Base-by-base conservation (phyloP, 2,329 filamentous ascomycete genomes). In the Ophiostoma pallidulum region DNA sequence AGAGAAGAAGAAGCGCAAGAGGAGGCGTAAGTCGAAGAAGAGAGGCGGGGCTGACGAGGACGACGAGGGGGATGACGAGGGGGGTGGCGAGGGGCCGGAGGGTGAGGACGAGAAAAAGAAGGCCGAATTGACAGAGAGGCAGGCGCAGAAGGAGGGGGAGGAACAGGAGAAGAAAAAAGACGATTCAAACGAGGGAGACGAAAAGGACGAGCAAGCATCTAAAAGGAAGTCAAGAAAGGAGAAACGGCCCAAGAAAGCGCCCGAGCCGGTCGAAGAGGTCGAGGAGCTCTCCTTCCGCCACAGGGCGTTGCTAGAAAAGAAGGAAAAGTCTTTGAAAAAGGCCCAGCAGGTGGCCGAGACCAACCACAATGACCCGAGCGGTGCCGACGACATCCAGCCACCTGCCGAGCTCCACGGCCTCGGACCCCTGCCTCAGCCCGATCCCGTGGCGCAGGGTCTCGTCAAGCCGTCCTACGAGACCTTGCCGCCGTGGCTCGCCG, bases 361-460 rank as follows among this genome's bases (percentile, higher is more conserved):
- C 12, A 9, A n/a, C n/a, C n/a, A n/a, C n/a, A n/a, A n/a, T n/a
- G n/a, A n/a, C n/a, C n/a, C n/a, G n/a, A n/a, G n/a, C n/a, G n/a
- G n/a, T n/a, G 32, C 22, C 1, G 19, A 13, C 0, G 16, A 18
- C 2, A 24, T 26, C 2, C 36, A 31, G 7, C 37, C 31, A 8
- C 39, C 51, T 4, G 32, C 31, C 12, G 73, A 78, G 57, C 61
- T 81, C 3, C 81, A 89, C 61, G 87, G 86, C 19, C 71, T 97
- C 1, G 80, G 84, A 48, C 89, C 88, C 7, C 70, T 95, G 18
- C 89, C 89, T 8, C 89, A 95, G 56, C 89, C 86, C 12, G 75
- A 76, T 28, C 77, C 76, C 1, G 71, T 78, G 1, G 67, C 73
- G 1, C 74, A 80, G 39, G 66, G 75, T 26, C 68, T 70, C 1